Conservation (phyloP, 139 green algal species). For the Chlorella sp. region DNA sequence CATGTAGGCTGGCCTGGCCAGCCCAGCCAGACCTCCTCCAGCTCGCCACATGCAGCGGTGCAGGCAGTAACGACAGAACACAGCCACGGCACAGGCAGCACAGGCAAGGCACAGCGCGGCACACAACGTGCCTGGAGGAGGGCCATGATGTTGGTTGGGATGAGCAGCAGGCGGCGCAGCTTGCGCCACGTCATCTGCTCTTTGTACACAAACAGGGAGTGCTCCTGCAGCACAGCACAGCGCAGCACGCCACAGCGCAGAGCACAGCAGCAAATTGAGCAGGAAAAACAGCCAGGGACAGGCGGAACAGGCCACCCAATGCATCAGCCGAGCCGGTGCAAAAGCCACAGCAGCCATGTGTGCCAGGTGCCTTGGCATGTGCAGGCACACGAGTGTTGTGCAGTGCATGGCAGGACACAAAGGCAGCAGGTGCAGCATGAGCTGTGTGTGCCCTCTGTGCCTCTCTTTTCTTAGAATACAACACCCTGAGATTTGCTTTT, state of each 20-base stretch:
- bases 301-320: no score
- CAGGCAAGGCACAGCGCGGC: background rate
- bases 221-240: background rate
- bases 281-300: no score
- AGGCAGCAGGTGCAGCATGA: background rate
- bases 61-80: background rate
- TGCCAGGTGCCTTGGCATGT: background rate
- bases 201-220: conserved; percentile 55
- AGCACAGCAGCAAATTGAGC: no score
- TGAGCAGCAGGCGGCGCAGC: conserved; percentile 53
- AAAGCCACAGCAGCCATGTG: background rate
- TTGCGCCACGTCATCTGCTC: conserved; percentile 74
- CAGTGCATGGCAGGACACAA: no score
- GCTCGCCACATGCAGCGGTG: background rate
- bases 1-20: background rate
- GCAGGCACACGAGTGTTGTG: background rate
- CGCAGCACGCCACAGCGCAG: no score
- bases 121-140: conserved; percentile 65
- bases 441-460: no score
- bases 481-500: no score
- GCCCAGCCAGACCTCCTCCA: background rate
- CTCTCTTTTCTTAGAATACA: no score
- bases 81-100: background rate
- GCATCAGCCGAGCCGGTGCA: no score
- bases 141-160: conserved; percentile 74